These are phyloP conservation scores for Vigna nakashimae DNA, from an alignment of 306 rosid genomes.

Conservation along the genomic window DNA sequence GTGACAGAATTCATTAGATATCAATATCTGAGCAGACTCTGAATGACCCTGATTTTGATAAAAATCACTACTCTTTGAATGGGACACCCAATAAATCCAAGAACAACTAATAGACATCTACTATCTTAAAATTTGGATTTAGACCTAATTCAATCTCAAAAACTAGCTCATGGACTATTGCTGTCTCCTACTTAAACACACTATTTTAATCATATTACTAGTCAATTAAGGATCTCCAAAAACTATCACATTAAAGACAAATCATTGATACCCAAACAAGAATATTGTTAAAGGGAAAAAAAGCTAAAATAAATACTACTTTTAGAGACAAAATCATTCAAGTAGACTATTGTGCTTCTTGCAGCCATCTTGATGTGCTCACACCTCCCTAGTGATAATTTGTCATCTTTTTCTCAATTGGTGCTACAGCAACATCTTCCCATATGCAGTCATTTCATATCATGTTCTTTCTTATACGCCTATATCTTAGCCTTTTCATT, in stretches of 20 bases:
- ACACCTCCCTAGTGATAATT: not conserved
- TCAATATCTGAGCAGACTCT: not conserved
- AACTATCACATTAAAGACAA: not conserved
- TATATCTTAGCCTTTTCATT: not conserved
- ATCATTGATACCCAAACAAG: not conserved
- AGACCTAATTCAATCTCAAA: not conserved
- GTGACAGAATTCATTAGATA: conserved; percentile 6
- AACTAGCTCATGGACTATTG: not conserved
- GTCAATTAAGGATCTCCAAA: not conserved
- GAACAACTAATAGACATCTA: not conserved
- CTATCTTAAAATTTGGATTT: not conserved
- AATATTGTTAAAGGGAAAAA: not conserved
- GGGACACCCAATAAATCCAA: not conserved
- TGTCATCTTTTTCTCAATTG: not conserved
- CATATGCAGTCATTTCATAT: not conserved
- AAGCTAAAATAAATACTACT: not conserved
- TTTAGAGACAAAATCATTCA: not conserved
- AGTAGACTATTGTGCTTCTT: not conserved
- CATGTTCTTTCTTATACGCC: not conserved
- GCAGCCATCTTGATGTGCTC: not conserved
- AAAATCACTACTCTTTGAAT: not conserved
- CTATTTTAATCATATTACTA: not conserved
- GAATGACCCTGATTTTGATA: not conserved
- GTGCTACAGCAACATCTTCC: not conserved
- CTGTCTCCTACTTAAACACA: not conserved